Base-by-base conservation (phyloP, 2,329 filamentous ascomycete genomes). In the Nemania sp. region DNA sequence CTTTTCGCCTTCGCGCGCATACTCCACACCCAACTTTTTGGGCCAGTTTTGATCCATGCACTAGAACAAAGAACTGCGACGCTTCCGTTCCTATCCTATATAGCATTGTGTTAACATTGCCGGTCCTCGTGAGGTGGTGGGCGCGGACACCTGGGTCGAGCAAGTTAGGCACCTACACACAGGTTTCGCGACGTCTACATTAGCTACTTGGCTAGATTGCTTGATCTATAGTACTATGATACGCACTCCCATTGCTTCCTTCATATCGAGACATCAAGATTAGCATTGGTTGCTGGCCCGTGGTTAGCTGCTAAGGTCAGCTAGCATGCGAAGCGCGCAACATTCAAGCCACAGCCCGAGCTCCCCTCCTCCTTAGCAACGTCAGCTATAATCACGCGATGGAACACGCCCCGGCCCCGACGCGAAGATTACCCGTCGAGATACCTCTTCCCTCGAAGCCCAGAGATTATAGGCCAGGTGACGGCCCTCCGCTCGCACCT, bases 401-500 rank as follows among this genome's bases (percentile, higher is more conserved):
- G 73, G 68, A 73, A 43, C 51, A 57, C 43, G 47, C 62, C 24
- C 32, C 35, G 27, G 32, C 55, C 10, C 67, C 35, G 29, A 67
- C 10, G 8, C 70, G 47, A 49, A 49, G 20, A 24, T 24, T 24
- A 52, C 27, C 38, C 20, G 71, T 82, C 35, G 74, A 79, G 51
- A 79, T 82, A 38, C 72, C 73, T 27, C 61, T 81, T 38, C 73
- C 73, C 49, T 75, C 76, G 20, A 76, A 74, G 32, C 77, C 76
- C 0, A 75, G 69, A 64, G 67, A 72, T 15, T 87, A 88, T 72
- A 75, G 79, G 0, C 81, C 82, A 2, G 83, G 84, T 41, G 82
- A 82, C 7, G 84, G 85, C 0, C 87, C 87, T 0, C 79, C 82
- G 0, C 76, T 85, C 1, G 81, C 81, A 3, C 83, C 81, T 10